phyloP scores from a whole-genome alignment of 768 basidiomycete genomes.

The Paxillus rubicundulus region DNA sequence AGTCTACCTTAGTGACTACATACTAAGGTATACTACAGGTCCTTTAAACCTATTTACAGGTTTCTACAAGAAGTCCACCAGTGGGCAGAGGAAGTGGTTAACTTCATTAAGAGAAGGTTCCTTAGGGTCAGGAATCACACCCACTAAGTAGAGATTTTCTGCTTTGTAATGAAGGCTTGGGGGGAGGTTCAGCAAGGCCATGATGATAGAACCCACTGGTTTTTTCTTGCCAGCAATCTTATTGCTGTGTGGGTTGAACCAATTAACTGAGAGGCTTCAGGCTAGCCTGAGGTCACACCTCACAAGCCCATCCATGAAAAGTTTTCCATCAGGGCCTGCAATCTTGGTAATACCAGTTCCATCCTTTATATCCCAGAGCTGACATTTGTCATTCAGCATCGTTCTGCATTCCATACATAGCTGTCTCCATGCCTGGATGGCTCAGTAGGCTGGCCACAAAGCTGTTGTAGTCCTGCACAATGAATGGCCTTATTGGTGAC shows the following conservation, averaged over 20 bases:
- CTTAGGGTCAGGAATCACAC: constrained; percentile 35
- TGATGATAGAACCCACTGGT: constrained; percentile 10
- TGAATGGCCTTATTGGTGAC: constrained; percentile 14
- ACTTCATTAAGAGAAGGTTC: constrained; percentile 32
- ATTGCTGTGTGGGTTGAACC: constrained; percentile 27
- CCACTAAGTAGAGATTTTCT: constrained; percentile 39
- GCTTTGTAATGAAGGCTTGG: constrained; percentile 8
- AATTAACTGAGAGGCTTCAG: constrained; percentile 26
- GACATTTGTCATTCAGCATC: not conserved
- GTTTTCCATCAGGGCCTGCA: constrained; percentile 21
- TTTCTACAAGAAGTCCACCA: no score
- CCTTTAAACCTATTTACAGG: no score
- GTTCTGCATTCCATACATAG: constrained; percentile 27
- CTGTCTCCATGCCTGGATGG: constrained; percentile 23
- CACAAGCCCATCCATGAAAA: constrained; percentile 15
- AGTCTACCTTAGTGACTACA: no score
- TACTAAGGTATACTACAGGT: no score
- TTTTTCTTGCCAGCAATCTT: constrained; percentile 16
- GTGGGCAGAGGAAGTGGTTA: constrained; percentile 33
- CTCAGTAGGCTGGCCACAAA: constrained; percentile 30
- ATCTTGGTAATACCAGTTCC: constrained; percentile 26
- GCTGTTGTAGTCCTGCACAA: constrained; percentile 27
- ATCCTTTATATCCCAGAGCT: constrained; percentile 29
- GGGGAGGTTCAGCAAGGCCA: constrained; percentile 24
- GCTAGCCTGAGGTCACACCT: constrained; percentile 14